Percentiles rank a stretch among this genome's conserved stretches.
Conservation (phyloP, 257 asterid species). For the Salvia miltiorrhiza region DNA sequence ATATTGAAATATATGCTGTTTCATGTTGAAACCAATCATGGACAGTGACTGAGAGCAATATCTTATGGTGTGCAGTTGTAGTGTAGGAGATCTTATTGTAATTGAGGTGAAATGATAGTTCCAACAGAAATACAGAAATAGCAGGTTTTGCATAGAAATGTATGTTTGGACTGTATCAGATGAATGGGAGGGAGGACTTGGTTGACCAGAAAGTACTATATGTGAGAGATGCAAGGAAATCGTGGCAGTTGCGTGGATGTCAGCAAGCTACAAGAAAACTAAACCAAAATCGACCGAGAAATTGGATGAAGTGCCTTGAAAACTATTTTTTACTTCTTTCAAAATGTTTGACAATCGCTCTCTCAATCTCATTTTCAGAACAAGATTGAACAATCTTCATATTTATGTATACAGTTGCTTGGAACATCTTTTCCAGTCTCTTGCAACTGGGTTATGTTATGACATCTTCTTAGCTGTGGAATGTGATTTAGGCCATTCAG, state of each 20-base stretch:
- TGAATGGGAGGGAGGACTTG: not conserved
- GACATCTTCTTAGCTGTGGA: not conserved
- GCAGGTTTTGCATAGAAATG: not conserved
- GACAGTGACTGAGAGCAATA: not conserved
- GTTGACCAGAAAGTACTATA: not conserved
- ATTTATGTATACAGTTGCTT: not conserved
- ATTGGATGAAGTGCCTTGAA: not conserved
- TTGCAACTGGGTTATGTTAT: not conserved
- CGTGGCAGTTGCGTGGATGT: not conserved
- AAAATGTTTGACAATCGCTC: not conserved
- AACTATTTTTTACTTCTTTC: not conserved
- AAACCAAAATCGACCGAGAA: not conserved
- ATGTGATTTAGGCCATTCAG: not conserved
- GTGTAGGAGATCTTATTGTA: not conserved
- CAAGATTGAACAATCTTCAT: not conserved
- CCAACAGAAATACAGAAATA: not conserved
- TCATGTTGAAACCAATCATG: not conserved
- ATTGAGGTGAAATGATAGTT: conserved; percentile 1
- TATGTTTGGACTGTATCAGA: conserved; percentile 3
- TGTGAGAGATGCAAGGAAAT: conserved; percentile 8
- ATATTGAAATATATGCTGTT: not conserved
- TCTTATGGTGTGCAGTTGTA: not conserved
- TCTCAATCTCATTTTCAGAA: not conserved
- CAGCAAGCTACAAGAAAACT: not conserved
- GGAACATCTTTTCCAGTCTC: not conserved